Base-by-base conservation (phyloP, 2,329 filamentous ascomycete species). In the Alternaria sp. region DNA sequence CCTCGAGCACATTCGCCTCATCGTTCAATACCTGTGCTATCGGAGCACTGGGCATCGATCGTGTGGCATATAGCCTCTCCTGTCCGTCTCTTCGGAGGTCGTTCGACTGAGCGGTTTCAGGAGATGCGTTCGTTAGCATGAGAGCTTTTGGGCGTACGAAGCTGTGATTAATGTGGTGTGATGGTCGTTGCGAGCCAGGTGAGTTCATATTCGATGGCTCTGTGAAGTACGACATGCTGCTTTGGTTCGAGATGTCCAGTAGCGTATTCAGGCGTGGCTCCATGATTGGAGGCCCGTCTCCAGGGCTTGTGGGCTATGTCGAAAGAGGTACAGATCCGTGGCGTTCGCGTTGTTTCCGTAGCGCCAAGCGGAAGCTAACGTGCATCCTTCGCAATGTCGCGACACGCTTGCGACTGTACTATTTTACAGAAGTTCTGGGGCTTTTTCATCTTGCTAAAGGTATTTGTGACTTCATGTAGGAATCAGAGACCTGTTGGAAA, bases 21-120 rank as follows among this genome's bases (percentile, higher is more conserved):
- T 75, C 64, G 56, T 80, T 79, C 40, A 78, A 58, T 3, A 80
- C 77, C 57, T 74, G 74, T 30, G 76, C 77, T 44, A 81, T 73
- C 1, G 79, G 79, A 4, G 75, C 77, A 45, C 72, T 65, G 8
- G 78, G 59, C 49, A 70, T 67, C 21, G 66, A 58, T 21, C 64
- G 50, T 25, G 47, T 47, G 19, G 59, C 46, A 32, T 50, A 57
- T 15, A n/a, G 28, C 21, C 55, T 59, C 30, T 54, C 46, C 12
- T 57, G 50, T 36, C 30, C 23, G 30, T 68, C 30, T 43, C 21
- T 36, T 43, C 57, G 36, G 56, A 62, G 26, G 8, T 62, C 55
- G 28, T 64, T 63, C 26, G 55, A 40, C 13, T 55, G 36, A 26
- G 57, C 44, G 17, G 46, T 56, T 23, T 58, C 56, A n/a, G 56